Evolutionary conservation across 2,329 filamentous ascomycete species (phyloP), one percentile per base, ranked within the genome.

Genomic region (Biscogniauxia marginata): DNA sequence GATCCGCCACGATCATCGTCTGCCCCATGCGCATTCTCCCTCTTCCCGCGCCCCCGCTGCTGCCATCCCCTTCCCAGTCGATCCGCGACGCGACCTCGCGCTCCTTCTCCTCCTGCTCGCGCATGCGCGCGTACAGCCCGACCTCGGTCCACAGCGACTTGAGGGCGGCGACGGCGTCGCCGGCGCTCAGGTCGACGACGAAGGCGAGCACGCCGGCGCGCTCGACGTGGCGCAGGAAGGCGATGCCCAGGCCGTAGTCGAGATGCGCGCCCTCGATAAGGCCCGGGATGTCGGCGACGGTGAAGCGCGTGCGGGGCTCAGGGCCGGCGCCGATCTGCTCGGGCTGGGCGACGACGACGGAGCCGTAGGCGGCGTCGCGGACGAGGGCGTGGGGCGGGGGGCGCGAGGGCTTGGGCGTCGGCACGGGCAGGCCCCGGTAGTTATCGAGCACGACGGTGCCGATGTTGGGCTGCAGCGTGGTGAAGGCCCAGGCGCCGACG

Each of bases 401-500:
- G 47, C 25, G 62, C 25, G 44, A 53, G 50, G 61, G 65, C 58
- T 50, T 63, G 62, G 67, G 69, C 67, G 52, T 69, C 46, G 71
- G 73, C 47, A 82, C 54, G 1, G 92, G 91, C 0, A 90, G 85
- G 2, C 93, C 91, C 56, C 86, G 87, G 75, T 95, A 84, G 70
- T 93, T 85, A 72, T 99, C 95, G 9, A 99, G 83, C 13, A 98
- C 88, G 6, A 99, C 91, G 0, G 95, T 99, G 50, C 95, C 95
- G 53, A 99, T 96, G 65, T 96, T 97, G 2, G 95, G 95, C 64
- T 93, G 88, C 7, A 99, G 80, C 0, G 95, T 99, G 3, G 95
- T 99, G 72, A 99, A 99, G 8, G 92, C 93, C 95, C 95, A 99
- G 71, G 90, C 87, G 44, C 95, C 95, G 24, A 99, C 86, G 43